Evolutionary conservation across 2,329 filamentous ascomycete species (phyloP).

Genomic region (Colletotrichum truncatum): DNA sequence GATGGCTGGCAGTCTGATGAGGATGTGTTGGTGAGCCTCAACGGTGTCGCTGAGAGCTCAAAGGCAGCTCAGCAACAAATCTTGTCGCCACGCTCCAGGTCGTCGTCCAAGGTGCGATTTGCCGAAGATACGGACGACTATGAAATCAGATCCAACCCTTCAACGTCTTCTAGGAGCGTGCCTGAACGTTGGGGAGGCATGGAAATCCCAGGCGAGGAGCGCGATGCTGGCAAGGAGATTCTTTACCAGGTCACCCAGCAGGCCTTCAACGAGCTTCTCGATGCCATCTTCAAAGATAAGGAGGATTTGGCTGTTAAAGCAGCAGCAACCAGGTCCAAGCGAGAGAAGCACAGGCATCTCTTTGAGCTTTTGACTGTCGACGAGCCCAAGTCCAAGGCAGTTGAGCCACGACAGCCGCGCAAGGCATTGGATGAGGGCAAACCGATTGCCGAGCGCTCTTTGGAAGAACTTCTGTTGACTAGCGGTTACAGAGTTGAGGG

Average conservation of each 20-base stretch:
- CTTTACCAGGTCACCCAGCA: conserved; percentile 92
- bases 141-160: conserved; percentile 76
- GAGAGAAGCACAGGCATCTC: conserved; percentile 63
- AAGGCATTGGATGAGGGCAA: conserved; percentile 34
- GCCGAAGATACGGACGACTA: conserved; percentile 76
- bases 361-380: conserved; percentile 46
- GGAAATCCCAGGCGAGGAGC: conserved; percentile 82
- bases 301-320: conserved; percentile 80
- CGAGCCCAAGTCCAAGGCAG: conserved; percentile 19
- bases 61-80: conserved; percentile 48
- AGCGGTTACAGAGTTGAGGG: conserved; percentile 55
- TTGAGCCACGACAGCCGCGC: conserved; percentile 21
- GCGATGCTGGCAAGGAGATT: conserved; percentile 86
- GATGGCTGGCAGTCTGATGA: conserved; percentile 70
- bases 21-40: conserved; percentile 57
- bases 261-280: conserved; percentile 91
- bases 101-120: conserved; percentile 83
- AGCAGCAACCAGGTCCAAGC: conserved; percentile 67
- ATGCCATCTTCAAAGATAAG: conserved; percentile 82
- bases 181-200: conserved; percentile 81
- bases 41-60: conserved; percentile 51
- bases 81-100: conserved; percentile 68
- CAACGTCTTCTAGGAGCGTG: conserved; percentile 76
- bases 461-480: conserved; percentile 51
- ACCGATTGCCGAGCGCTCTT: conserved; percentile 38